phyloP scores from a whole-genome alignment of 257 asterid species.

The Solanum bukasovii region DNA sequence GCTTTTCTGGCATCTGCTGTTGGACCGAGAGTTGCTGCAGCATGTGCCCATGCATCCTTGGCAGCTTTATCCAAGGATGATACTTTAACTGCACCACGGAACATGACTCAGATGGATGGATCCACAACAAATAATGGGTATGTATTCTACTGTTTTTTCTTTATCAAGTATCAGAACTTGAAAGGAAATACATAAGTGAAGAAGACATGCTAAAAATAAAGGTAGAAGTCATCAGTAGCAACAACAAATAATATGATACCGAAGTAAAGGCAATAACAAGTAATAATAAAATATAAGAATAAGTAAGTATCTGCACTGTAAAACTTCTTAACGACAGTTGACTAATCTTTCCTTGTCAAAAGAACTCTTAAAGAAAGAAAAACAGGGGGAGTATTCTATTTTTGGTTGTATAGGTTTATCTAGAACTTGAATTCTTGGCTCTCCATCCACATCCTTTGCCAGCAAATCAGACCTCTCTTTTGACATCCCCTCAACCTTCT shows the following conservation, averaged over 20 bases:
- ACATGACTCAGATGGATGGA: conserved; percentile 20
- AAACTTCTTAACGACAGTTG: not conserved
- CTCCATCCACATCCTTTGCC: not conserved
- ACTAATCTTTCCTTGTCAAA: not conserved
- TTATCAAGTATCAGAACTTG: not conserved
- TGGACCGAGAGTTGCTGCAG: conserved; percentile 99
- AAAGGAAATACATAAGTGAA: not conserved
- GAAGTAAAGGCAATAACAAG: not conserved
- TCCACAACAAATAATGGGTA: conserved; percentile 16
- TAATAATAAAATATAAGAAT: not conserved
- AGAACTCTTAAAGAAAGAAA: not conserved
- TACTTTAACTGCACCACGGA: conserved; percentile 5
- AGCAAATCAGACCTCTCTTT: not conserved
- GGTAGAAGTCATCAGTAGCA: not conserved
- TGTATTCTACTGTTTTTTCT: not conserved
- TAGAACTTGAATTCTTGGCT: not conserved
- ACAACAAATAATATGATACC: not conserved
- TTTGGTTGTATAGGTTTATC: not conserved
- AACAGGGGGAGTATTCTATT: not conserved
- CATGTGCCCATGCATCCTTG: conserved; percentile 90
- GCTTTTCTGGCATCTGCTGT: conserved; percentile 85
- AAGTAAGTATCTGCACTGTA: not conserved
- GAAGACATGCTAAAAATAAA: not conserved
- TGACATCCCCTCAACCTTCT: not conserved
- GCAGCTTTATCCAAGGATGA: conserved; percentile 53